Percentiles rank a stretch among this genome's conserved stretches.
Evolutionary conservation across 257 asterid species (phyloP).

Genomic region (Solanum clarkiae): DNA sequence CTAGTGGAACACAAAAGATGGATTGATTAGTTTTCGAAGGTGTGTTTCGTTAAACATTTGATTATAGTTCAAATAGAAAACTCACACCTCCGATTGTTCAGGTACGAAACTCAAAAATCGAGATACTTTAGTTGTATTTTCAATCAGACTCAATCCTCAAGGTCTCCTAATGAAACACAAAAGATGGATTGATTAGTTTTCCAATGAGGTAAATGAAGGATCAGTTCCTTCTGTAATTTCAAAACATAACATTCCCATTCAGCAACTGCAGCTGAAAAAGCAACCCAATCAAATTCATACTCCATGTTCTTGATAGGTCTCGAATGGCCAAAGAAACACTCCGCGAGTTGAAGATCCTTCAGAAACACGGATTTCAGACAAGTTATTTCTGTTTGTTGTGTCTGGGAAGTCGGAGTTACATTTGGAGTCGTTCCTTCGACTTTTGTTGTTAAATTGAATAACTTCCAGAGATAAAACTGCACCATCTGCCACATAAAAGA

Average conservation of each 20-base stretch:
- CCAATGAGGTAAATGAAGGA: slow-evolving; percentile 48
- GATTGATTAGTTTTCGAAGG: slow-evolving; percentile 46
- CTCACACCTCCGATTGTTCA: too few relatives aligned
- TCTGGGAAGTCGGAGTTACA: slow-evolving; percentile 18
- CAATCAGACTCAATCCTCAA: neutral
- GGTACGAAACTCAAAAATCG: too few relatives aligned
- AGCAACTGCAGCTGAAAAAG: slow-evolving; percentile 29
- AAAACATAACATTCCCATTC: slow-evolving; percentile 61
- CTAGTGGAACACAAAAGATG: slow-evolving; percentile 18
- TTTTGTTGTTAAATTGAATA: slow-evolving; percentile 6
- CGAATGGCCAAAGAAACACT: slow-evolving; percentile 11
- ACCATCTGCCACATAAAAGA: slow-evolving; percentile 31
- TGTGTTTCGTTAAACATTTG: too few relatives aligned
- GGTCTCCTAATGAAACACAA: slow-evolving; percentile 5
- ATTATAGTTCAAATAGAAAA: too few relatives aligned
- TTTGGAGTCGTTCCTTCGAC: slow-evolving; percentile 3
- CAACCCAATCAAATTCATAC: slow-evolving; percentile 19
- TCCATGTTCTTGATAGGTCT: slow-evolving; percentile 2
- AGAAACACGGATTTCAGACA: slow-evolving; percentile 20
- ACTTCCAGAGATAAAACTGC: slow-evolving; percentile 55
- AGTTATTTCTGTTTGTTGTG: slow-evolving; percentile 12
- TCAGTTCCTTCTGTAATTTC: slow-evolving; percentile 30
- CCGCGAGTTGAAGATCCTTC: slow-evolving; percentile 31
- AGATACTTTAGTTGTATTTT: too few relatives aligned
- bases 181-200: slow-evolving; percentile 40